Percentiles rank a stretch among this genome's conserved stretches.
Conservation (phyloP, 805 yeast genomes). For the Lipomyces japonicus region DNA sequence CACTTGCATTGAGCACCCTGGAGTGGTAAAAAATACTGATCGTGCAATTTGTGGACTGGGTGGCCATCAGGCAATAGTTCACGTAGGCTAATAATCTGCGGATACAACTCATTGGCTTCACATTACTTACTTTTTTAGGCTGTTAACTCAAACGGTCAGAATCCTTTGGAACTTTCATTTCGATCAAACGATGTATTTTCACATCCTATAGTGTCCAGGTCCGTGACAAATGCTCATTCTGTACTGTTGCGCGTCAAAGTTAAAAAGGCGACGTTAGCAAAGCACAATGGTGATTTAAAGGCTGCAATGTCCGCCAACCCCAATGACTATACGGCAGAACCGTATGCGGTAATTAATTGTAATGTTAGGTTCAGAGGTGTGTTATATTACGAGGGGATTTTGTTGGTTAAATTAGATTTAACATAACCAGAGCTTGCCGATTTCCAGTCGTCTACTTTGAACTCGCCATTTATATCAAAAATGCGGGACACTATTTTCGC, state of each 20-base stretch:
- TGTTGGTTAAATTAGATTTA: neutral
- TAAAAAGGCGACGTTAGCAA: conserved; percentile 33
- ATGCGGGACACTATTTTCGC: conserved; percentile 40
- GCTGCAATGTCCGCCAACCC: conserved; percentile 64
- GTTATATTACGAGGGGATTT: conserved; percentile 55
- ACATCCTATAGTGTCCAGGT: conserved; percentile 48
- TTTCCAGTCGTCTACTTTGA: conserved; percentile 58
- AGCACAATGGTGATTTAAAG: conserved; percentile 43
- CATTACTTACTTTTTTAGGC: conserved; percentile 13
- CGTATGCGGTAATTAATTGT: conserved; percentile 63
- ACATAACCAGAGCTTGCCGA: conserved; percentile 23
- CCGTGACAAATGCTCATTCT: conserved; percentile 26
- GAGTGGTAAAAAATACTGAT: conserved; percentile 17
- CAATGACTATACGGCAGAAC: conserved; percentile 47
- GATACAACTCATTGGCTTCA: neutral
- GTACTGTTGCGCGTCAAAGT: conserved; percentile 38
- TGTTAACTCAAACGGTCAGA: conserved; percentile 36
- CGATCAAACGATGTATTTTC: conserved; percentile 40
- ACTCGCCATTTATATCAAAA: conserved; percentile 47
- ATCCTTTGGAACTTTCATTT: conserved; percentile 38
- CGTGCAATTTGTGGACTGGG: conserved; percentile 23
- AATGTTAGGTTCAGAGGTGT: conserved; percentile 76
- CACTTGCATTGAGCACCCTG: conserved; percentile 28
- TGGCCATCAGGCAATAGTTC: conserved; percentile 17
- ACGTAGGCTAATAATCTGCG: conserved; percentile 5